Percentiles rank a stretch among this genome's conserved stretches.
Evolutionary conservation across 257 asterid genomes (phyloP).

Genomic region (Jaltomata sinuosa): DNA sequence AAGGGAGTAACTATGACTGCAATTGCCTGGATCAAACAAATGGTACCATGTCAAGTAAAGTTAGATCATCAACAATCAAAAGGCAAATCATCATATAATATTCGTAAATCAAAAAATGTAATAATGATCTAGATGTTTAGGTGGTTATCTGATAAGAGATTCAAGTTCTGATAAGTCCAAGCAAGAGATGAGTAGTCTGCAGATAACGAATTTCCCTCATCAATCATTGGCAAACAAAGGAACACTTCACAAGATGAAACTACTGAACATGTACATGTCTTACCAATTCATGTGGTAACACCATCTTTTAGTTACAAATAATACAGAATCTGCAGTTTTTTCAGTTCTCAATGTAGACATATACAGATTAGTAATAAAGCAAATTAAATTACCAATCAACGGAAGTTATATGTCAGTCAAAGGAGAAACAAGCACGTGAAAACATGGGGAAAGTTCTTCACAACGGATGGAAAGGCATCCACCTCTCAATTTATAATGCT

Average conservation of each 20-base stretch:
- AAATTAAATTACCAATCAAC: neutral
- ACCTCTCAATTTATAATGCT: neutral
- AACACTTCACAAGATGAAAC: neutral
- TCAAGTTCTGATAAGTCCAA: neutral
- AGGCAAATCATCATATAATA: neutral
- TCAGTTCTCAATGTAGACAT: neutral
- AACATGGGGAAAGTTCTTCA: neutral
- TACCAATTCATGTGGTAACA: neutral
- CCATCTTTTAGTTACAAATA: neutral
- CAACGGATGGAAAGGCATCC: neutral
- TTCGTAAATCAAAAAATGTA: neutral
- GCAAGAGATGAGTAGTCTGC: neutral
- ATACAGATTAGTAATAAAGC: neutral
- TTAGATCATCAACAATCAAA: neutral
- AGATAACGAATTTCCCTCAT: neutral
- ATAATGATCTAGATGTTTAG: neutral
- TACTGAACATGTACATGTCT: neutral
- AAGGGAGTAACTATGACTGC: neutral
- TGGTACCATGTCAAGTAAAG: neutral
- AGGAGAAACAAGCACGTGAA: neutral
- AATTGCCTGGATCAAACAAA: conserved; percentile 25
- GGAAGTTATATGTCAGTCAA: neutral
- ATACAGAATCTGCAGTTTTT: neutral
- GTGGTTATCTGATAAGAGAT: neutral
- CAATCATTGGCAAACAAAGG: neutral